A percentile compares a stretch with the other conserved stretches of the same genome.
Evolutionary conservation across 2,329 filamentous ascomycete genomes (phyloP).

Genomic region (Malbranchea zuffiana): DNA sequence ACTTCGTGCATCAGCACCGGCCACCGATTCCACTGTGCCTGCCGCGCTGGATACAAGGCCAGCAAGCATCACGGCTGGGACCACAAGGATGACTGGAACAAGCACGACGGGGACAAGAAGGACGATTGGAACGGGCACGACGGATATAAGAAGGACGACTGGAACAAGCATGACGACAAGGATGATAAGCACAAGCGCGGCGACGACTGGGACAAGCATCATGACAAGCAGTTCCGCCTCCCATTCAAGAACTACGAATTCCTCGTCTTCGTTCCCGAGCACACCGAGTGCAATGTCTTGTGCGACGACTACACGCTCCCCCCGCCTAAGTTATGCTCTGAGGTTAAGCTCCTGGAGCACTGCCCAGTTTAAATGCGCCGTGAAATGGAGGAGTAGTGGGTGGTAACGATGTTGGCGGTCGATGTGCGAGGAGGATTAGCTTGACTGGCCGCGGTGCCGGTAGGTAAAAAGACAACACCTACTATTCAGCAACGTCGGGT

Average conservation of each 20-base stretch:
- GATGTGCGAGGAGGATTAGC: background rate
- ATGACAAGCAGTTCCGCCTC: constrained; percentile 28
- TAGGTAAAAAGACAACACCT: too few species aligned
- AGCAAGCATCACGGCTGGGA: too few species aligned
- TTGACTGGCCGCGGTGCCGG: too few species aligned
- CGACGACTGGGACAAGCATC: too few species aligned
- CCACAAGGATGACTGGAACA: constrained; percentile 21
- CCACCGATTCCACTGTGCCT: constrained; percentile 32
- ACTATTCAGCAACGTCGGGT: too few species aligned
- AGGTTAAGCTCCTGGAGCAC: constrained; percentile 24
- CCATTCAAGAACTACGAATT: constrained; percentile 30
- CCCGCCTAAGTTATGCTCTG: constrained; percentile 25
- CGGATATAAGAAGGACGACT: too few species aligned
- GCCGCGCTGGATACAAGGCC: constrained; percentile 33
- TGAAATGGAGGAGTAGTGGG: background rate
- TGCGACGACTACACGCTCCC: constrained; percentile 26
- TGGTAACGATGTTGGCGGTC: background rate
- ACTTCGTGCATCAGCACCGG: constrained; percentile 38
- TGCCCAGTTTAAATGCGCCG: constrained; percentile 21
- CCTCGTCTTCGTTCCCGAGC: constrained; percentile 30
- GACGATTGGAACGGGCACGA: too few species aligned
- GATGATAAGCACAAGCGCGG: constrained; percentile 19
- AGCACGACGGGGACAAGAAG: too few species aligned
- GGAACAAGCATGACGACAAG: too few species aligned
- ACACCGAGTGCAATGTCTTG: constrained; percentile 27